These are phyloP conservation scores for Ceratobasidium sp. DNA, from an alignment of 1,284 basidiomycete genomes.

Conservation along the genomic window DNA sequence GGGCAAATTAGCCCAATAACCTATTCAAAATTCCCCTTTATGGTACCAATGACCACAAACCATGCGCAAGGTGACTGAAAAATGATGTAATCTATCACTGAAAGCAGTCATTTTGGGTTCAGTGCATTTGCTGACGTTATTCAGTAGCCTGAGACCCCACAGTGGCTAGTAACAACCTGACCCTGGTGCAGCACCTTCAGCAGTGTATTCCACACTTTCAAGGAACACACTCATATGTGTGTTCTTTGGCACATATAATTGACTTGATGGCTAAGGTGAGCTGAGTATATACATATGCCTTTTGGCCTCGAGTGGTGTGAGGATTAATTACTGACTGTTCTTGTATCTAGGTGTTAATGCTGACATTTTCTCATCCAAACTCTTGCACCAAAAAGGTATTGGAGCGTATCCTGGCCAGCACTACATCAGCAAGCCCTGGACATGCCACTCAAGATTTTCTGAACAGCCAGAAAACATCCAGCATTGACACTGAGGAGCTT, in stretches of 20 bases:
- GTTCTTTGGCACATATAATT: conserved; percentile 44
- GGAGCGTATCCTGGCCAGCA: background rate
- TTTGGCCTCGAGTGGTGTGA: too few relatives aligned
- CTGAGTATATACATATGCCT: background rate
- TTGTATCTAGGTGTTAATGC: background rate
- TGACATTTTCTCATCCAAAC: background rate
- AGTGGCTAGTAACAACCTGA: conserved; percentile 44
- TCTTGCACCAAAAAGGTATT: background rate
- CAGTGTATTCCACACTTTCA: conserved; percentile 42
- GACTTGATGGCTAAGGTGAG: conserved; percentile 45
- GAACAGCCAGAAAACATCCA: background rate
- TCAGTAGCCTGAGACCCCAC: too few relatives aligned
- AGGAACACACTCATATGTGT: conserved; percentile 39
- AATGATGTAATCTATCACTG: too few relatives aligned
- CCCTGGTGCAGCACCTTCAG: conserved; percentile 39
- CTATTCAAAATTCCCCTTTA: too few relatives aligned
- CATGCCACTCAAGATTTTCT: background rate
- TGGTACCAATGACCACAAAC: too few relatives aligned
- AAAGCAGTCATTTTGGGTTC: too few relatives aligned
- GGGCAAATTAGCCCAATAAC: too few relatives aligned
- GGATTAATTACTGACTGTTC: background rate
- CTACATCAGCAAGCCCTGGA: background rate
- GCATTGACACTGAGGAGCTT: background rate
- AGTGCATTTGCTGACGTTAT: too few relatives aligned
- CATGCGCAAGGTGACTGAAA: too few relatives aligned